A percentile compares a stretch with the other conserved stretches of the same genome.
Evolutionary conservation across 495 filamentous ascomycete genomes (phyloP).

Genomic region (Lepraria neglecta): DNA sequence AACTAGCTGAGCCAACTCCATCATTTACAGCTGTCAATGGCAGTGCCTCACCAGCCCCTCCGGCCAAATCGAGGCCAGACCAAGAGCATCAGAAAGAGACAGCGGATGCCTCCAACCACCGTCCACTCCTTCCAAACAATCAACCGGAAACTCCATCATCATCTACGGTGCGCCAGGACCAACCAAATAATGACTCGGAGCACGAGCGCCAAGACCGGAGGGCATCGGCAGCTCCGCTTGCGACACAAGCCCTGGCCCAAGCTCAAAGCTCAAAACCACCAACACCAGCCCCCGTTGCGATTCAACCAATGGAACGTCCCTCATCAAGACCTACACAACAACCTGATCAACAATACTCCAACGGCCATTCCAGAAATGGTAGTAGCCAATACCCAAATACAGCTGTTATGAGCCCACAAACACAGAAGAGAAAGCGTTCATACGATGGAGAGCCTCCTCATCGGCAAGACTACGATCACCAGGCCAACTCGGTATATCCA

Average conservation of each 20-base stretch:
- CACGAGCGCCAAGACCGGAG: conserved; percentile 22
- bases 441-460: conserved; percentile 19
- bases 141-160: conserved; percentile 24
- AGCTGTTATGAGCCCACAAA: conserved; percentile 21
- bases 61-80: conserved; percentile 24
- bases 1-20: conserved; percentile 42
- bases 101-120: conserved; percentile 21
- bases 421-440: conserved; percentile 28
- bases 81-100: conserved; percentile 28
- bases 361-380: conserved; percentile 17
- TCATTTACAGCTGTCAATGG: conserved; percentile 53
- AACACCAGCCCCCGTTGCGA: conserved; percentile 15
- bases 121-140: conserved; percentile 21
- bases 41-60: conserved; percentile 30
- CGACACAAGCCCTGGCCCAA: conserved; percentile 14
- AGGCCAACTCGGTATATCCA: conserved; percentile 19
- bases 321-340: conserved; percentile 14
- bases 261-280: conserved; percentile 14
- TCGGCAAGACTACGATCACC: conserved; percentile 19
- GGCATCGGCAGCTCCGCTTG: conserved; percentile 21
- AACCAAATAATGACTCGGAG: conserved; percentile 14
- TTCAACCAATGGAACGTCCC: conserved; percentile 14
- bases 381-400: conserved; percentile 19
- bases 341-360: conserved; percentile 12
- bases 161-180: conserved; percentile 17